Percentiles rank a stretch among this genome's conserved stretches.
phyloP scores from a whole-genome alignment of 805 yeast species.

The Saturnispora besseyi region DNA sequence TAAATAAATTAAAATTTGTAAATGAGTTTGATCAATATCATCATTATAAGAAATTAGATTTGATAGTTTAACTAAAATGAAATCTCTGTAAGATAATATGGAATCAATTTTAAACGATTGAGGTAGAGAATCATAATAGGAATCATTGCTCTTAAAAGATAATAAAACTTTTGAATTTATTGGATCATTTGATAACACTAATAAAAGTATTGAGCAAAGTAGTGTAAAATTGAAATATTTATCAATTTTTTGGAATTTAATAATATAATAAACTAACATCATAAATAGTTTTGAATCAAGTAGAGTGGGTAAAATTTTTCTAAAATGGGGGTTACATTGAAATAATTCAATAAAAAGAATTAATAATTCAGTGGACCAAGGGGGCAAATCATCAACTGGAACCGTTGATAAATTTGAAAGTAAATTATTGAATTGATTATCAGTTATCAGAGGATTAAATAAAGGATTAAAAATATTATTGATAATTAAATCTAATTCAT shows the following conservation, averaged over 20 bases:
- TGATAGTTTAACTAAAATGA: slow-evolving; percentile 45
- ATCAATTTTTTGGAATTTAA: slow-evolving; percentile 35
- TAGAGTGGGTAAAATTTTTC: slow-evolving; percentile 34
- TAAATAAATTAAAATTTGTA: slow-evolving; percentile 47
- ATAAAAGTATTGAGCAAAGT: slow-evolving; percentile 41
- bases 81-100: slow-evolving; percentile 50
- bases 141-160: slow-evolving; percentile 31
- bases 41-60: slow-evolving; percentile 30
- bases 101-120: slow-evolving; percentile 34
- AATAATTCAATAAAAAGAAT: slow-evolving; percentile 67
- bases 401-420: slow-evolving; percentile 9
- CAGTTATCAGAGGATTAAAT: slow-evolving; percentile 32
- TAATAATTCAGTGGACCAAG: slow-evolving; percentile 51
- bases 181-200: slow-evolving; percentile 37
- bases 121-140: slow-evolving; percentile 40
- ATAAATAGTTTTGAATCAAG: slow-evolving; percentile 44
- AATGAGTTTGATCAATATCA: slow-evolving; percentile 25
- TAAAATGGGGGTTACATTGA: slow-evolving; percentile 60
- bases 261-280: slow-evolving; percentile 47
- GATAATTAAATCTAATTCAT: slow-evolving; percentile 44
- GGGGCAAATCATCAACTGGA: slow-evolving; percentile 13
- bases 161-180: slow-evolving; percentile 33
- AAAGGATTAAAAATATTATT: slow-evolving; percentile 40
- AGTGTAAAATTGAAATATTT: slow-evolving; percentile 37
- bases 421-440: slow-evolving; percentile 17